Evolutionary conservation across 768 basidiomycete species (phyloP).

Genomic region (Tylopilus subfusipes): DNA sequence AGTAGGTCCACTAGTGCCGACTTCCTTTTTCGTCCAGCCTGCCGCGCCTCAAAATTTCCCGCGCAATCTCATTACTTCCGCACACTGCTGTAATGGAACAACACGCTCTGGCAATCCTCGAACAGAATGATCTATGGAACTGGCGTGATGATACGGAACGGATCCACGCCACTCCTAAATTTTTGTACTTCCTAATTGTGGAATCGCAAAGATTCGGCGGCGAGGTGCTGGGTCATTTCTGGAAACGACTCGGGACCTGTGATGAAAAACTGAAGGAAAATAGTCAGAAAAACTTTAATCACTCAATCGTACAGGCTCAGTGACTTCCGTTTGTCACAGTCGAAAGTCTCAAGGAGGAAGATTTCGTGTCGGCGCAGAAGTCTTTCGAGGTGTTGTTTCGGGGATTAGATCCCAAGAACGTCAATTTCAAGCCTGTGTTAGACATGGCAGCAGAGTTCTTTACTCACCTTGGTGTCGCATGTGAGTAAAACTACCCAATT

Average conservation of each 20-base stretch:
- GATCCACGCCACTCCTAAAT: background rate
- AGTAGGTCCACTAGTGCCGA: too few relatives aligned
- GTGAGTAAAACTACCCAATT: background rate
- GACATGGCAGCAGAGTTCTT: background rate
- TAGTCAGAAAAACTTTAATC: background rate
- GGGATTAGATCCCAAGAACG: background rate
- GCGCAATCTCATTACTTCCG: too few relatives aligned
- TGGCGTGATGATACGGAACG: background rate
- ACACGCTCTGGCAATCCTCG: slow-evolving; percentile 1
- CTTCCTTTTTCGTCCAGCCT: too few relatives aligned
- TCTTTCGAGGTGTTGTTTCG: background rate
- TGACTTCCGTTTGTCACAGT: slow-evolving; percentile 1
- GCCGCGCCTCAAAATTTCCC: too few relatives aligned
- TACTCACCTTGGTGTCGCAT: slow-evolving; percentile 1
- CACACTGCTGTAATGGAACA: background rate
- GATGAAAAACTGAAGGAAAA: background rate
- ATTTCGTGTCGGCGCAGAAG: background rate
- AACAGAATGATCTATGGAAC: background rate
- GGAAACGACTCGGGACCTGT: background rate
- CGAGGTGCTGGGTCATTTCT: background rate
- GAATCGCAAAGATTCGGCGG: slow-evolving; percentile 3
- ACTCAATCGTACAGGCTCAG: background rate
- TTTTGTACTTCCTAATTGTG: background rate
- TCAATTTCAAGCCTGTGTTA: background rate
- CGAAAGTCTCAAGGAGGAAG: background rate